Percentiles rank a stretch among this genome's conserved stretches.
These are phyloP conservation scores for Aspergillus nanangensis DNA, from an alignment of 495 filamentous ascomycete species.

Conservation along the genomic window DNA sequence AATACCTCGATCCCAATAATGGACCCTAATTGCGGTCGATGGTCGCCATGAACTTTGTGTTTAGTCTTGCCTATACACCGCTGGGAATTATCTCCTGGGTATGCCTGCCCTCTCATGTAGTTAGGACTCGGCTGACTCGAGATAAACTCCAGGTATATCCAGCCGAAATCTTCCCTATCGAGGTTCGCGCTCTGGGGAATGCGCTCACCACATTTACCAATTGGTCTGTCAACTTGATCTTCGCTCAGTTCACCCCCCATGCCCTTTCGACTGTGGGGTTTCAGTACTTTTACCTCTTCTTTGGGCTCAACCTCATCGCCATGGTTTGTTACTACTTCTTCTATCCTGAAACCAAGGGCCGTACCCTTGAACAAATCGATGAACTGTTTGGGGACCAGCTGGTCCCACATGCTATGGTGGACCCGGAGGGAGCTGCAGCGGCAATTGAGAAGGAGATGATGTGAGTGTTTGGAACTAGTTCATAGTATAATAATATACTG, in stretches of 20 bases:
- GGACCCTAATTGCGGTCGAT: slow-evolving; percentile 10
- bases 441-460: slow-evolving; percentile 11
- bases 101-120: no score
- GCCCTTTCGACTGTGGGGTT: slow-evolving; percentile 41
- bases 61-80: slow-evolving; percentile 12
- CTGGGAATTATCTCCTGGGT: slow-evolving; percentile 51
- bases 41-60: slow-evolving; percentile 18
- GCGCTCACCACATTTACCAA: slow-evolving; percentile 46
- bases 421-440: slow-evolving; percentile 6
- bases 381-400: slow-evolving; percentile 41
- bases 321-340: slow-evolving; percentile 34
- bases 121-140: no score
- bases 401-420: slow-evolving; percentile 12
- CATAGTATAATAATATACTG: no score
- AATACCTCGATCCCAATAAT: slow-evolving; percentile 9
- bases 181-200: slow-evolving; percentile 46
- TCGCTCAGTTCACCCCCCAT: slow-evolving; percentile 47
- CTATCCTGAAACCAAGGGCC: slow-evolving; percentile 48
- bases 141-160: no score
- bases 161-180: slow-evolving; percentile 53
- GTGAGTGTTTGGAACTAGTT: no score
- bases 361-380: slow-evolving; percentile 50
- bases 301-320: slow-evolving; percentile 41
- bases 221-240: slow-evolving; percentile 47
- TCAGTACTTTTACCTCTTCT: slow-evolving; percentile 47